Evolutionary conservation across 306 rosid genomes (phyloP), one percentile per base, ranked within the genome.

Genomic region (Cicer pinnatifidum): DNA sequence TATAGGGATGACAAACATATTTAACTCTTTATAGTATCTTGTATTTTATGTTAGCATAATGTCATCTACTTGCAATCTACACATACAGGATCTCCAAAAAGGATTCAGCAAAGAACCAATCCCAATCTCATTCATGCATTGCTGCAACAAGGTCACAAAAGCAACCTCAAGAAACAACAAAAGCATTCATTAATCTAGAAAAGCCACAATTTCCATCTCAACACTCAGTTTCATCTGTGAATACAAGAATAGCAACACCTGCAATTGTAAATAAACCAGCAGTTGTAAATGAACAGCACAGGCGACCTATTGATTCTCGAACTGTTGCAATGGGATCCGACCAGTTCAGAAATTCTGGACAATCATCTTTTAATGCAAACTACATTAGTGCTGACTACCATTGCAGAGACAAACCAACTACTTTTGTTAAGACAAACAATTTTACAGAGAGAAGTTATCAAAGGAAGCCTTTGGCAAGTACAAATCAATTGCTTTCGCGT

Each of bases 71-170:
- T 67, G 39, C 54, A 15, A 73, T 78, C 17, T 75, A 28, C 37
- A 50, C 20, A 11, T 80, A 78, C 86, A 93, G 97, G 92, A 72
- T 82, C 72, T 77, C 85, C 74, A 84, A 47, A 68, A 85, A 76
- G 79, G 82, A 77, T 72, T 65, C 64, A 13, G 67, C 11, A 12
- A 71, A 47, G 63, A 83, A 80, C 54, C 84, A 75, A 77, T 23
- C 71, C 78, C 83, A 69, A 53, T n/a, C 84, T 38, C 70, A 75
- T 78, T 74, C 86, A 45, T 43, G 45, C 54, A 43, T 52, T 8
- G 45, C 35, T 28, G 35, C 35, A 28, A 28, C 73, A 17, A 64
- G 20, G 61, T 19, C 85, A 77, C 79, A 37, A 37, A 57, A 9
- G 70, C 79, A 63, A 48, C 43, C 54, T 19, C 65, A 70, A 66